Evolutionary conservation across 2,329 filamentous ascomycete species (phyloP), one percentile per base, ranked within the genome.

Genomic region (Rhinocladiella mackenziei): DNA sequence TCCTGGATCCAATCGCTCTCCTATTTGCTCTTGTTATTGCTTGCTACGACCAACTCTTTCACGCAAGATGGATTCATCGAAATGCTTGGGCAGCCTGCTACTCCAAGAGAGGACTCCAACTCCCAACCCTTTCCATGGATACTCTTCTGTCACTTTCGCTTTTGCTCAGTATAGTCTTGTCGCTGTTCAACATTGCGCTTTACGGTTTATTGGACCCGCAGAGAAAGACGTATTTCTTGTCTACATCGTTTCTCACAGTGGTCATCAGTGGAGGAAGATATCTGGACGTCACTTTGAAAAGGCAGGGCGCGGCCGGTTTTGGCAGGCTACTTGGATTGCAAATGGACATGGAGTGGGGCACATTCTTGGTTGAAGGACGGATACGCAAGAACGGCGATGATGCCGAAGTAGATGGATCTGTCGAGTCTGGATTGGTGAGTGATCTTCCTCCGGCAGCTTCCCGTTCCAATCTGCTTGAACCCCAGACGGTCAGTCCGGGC

Each of bases 251-350:
- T 32, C 45, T 49, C 3, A 38, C 40, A 5, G 34, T 39, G 5
- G 42, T 51, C 17, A 42, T 49, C 10, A 51, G 31, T 29, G 49
- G 40, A 20, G 49, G 49, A 10, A 41, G 41, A 14, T 49, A 45
- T 22, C 23, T 51, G 2, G 45, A 49, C 26, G 33, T 45, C 6
- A 26, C 35, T 6, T 32, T 49, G 30, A 45, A 42, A 31, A 51
- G 33, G 20, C 31, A 49, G 34, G 35, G 41, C 26, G 41, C 34
- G n/a, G 23, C 45, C 2, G 32, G 23, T 3, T 45, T 51, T 31
- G 22, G 45, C 7, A 25, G 31, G 6, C 39, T 51, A 7, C 40
- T 33, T 22, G 17, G 45, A 3, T 14, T 51, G 36, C 45, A 49
- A 14, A 23, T 9, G 18, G 45, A 49, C 17, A 13, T 39, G 23